These are phyloP conservation scores for Athelia sp. DNA, from an alignment of 1,284 basidiomycete genomes.

Conservation along the genomic window DNA sequence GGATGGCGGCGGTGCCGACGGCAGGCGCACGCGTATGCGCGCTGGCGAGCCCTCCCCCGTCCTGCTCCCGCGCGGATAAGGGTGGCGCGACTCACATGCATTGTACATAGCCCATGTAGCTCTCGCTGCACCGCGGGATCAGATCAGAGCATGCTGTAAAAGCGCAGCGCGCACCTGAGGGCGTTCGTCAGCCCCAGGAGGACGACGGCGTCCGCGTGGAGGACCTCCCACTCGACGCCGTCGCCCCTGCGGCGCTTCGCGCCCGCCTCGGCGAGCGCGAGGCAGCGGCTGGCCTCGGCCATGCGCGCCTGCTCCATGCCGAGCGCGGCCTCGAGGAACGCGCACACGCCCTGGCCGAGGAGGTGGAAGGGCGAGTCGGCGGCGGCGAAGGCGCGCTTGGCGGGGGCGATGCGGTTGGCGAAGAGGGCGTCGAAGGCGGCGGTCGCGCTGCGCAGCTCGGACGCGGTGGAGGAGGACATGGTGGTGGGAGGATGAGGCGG, in stretches of 20 bases:
- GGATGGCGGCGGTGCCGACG: too few species aligned
- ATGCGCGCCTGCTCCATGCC: constrained; percentile 66
- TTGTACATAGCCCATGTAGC: constrained; percentile 74
- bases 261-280: constrained; percentile 54
- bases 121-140: constrained; percentile 43
- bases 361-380: constrained; percentile 63
- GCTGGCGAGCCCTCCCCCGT: too few species aligned
- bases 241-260: constrained; percentile 51
- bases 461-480: constrained; percentile 20
- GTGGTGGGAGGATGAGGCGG: constrained; percentile 6
- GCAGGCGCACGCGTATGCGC: too few species aligned
- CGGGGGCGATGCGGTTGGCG: constrained; percentile 54
- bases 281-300: constrained; percentile 49
- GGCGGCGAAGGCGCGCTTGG: constrained; percentile 43
- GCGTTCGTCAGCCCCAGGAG: constrained; percentile 66
- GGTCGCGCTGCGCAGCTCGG: constrained; percentile 45
- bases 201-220: constrained; percentile 67
- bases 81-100: too few species aligned
- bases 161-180: constrained; percentile 42
- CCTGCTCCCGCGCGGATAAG: too few species aligned
- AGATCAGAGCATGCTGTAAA: constrained; percentile 1
- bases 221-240: constrained; percentile 69
- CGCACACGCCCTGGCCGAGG: constrained; percentile 66
- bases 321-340: constrained; percentile 73
- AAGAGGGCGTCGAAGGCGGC: constrained; percentile 66